Evolutionary conservation across 352 stramenopile species (phyloP).

Genomic region (Phytophthora boehmeriae): DNA sequence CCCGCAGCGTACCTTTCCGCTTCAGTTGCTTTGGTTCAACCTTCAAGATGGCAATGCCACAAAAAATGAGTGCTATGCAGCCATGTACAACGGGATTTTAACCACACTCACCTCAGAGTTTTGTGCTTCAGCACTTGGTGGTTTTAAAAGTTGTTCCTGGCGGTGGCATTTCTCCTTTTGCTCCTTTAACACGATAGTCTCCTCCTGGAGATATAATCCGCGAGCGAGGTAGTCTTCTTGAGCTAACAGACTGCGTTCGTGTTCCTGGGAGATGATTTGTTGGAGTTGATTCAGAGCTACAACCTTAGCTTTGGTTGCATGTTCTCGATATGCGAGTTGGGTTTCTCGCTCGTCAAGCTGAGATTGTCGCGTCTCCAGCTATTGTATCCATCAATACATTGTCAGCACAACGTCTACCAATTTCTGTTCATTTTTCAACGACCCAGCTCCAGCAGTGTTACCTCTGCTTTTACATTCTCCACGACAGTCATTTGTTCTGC

Average conservation of each 20-base stretch:
- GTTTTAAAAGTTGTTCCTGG: neutral
- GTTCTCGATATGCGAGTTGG: conserved; percentile 7
- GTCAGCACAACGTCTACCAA: neutral
- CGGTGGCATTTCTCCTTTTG: neutral
- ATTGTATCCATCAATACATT: neutral
- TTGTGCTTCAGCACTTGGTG: neutral
- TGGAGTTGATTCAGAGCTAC: conserved; percentile 11
- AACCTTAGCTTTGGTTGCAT: conserved; percentile 3
- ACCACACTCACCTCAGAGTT: neutral
- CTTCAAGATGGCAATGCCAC: neutral
- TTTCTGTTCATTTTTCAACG: no score
- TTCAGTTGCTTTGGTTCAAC: conserved; percentile 24
- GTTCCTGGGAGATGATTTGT: conserved; percentile 3
- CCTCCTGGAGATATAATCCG: neutral
- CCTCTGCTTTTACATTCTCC: conserved; percentile 11
- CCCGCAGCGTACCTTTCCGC: conserved; percentile 28
- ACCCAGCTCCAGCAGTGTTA: neutral
- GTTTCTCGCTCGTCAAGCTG: conserved; percentile 12
- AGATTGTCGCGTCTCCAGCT: conserved; percentile 7
- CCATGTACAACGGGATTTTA: neutral
- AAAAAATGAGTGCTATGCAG: neutral
- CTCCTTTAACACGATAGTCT: neutral
- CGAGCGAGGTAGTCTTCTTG: conserved; percentile 23
- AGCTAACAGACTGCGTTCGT: conserved; percentile 18
- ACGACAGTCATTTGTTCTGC: conserved; percentile 9